Evolutionary conservation across 495 filamentous ascomycete genomes (phyloP), one percentile per base, ranked within the genome.

Genomic region (Penicillium tannophilum): DNA sequence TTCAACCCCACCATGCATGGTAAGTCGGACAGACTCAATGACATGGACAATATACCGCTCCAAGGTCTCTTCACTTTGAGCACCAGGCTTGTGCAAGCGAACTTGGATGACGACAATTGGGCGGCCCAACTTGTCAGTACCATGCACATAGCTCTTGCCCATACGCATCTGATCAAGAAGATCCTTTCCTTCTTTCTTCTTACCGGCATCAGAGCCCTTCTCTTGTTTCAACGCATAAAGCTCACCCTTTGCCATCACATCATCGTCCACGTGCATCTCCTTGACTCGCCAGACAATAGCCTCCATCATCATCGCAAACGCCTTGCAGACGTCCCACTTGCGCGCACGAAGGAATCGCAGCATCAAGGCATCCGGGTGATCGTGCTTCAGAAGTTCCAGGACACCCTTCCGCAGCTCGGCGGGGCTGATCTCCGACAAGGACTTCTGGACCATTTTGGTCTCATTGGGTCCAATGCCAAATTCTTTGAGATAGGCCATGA

Each of bases 301-400:
- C 3, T 88, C 86, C 53, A 97, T 83, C 74, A 96, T 76, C 94
- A 98, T 97, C 42, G 91, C 82, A 26, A 97, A 83, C 10, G 93
- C 91, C 65, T 89, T 91, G 39, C 92, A 85, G 14, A 96, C 84
- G 65, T 97, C 89, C 94, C 94, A 98, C 71, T 98, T 98, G 28
- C 94, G 82, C 17, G 94, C 94, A 35, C 94, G 83, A 48, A 98
- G 76, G 69, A 96, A 98, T 19, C 94, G 88, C 45, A 97, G 78
- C n/a, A 97, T 76, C 43, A 98, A 77, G 1, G 82, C 90, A 70
- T 98, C 94, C 0, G 94, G 94, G 68, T 96, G 84, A 66, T 98
- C 93, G 66, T 91, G 88, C 78, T 97, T 97, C 42, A 91, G 82
- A 84, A 93, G 92, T 53, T 80, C 80, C 85, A 94, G 91, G 67